Evolutionary conservation across 2,329 filamentous ascomycete genomes (phyloP).

Genomic region (Chaetomium globosum): DNA sequence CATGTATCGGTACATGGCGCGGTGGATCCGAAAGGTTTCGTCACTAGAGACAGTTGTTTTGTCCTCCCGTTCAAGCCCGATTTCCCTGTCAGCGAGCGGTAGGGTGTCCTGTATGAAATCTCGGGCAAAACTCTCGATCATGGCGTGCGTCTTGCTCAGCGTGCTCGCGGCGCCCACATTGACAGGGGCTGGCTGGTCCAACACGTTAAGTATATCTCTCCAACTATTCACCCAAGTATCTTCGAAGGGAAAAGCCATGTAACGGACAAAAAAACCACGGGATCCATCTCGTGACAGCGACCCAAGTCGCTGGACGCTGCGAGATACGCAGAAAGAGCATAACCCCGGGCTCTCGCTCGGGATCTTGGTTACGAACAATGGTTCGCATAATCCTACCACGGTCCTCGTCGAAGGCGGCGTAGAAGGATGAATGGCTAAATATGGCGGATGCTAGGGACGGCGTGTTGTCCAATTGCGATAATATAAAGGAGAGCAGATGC

Average conservation of each 20-base stretch:
- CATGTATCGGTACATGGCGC: conserved; percentile 17
- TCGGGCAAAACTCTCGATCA: background rate
- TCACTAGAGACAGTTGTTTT: background rate
- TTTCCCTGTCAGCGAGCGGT: background rate
- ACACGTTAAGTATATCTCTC: too few relatives aligned
- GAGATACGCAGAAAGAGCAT: background rate
- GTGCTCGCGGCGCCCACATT: background rate
- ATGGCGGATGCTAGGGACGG: conserved; percentile 10
- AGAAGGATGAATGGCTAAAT: conserved; percentile 1
- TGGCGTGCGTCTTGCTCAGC: background rate
- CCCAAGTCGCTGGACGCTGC: background rate
- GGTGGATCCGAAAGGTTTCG: conserved; percentile 5
- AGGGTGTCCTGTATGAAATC: background rate
- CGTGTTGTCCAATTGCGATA: background rate
- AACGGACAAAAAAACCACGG: too few relatives aligned
- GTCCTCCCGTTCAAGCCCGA: background rate
- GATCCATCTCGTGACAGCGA: background rate
- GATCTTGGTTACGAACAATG: background rate
- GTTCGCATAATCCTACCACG: background rate
- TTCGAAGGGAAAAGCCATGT: too few relatives aligned
- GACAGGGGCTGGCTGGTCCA: background rate
- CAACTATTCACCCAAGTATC: too few relatives aligned
- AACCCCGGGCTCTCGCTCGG: too few relatives aligned
- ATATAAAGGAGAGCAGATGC: conserved; percentile 6
- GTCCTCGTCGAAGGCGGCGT: conserved; percentile 5